A percentile compares a stretch with the other conserved stretches of the same genome.
Conservation (phyloP, 192 early-diverging fungal species). For the Linnemannia zychae region DNA sequence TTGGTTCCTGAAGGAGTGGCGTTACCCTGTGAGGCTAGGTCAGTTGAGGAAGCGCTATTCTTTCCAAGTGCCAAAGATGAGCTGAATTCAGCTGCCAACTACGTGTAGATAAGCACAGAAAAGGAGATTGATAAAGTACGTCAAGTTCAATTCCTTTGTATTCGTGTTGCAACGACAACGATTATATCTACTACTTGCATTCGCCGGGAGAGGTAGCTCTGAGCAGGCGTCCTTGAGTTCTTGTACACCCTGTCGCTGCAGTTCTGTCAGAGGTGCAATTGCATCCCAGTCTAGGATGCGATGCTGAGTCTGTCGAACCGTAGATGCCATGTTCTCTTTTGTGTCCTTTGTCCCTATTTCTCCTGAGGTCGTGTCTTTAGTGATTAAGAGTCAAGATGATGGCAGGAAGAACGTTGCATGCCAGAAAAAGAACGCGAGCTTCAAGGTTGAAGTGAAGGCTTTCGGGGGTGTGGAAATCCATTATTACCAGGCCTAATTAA, state of each 20-base stretch:
- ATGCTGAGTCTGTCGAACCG: conserved; percentile 19
- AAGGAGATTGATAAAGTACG: not conserved
- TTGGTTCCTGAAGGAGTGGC: conserved; percentile 18
- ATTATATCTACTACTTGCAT: conserved; percentile 35
- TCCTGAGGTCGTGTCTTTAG: not conserved
- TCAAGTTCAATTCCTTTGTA: not conserved
- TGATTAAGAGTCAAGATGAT: not conserved
- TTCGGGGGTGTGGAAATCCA: not conserved
- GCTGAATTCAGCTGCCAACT: conserved; percentile 33
- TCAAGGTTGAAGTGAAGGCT: not conserved
- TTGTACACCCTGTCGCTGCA: conserved; percentile 66
- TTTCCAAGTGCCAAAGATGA: conserved; percentile 27
- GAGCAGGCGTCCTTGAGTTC: conserved; percentile 70
- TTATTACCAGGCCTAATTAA: too few relatives aligned
- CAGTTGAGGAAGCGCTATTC: not conserved
- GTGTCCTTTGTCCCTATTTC: not conserved
- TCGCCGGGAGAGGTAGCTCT: conserved; percentile 70
- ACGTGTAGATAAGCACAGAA: too few relatives aligned
- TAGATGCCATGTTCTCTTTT: conserved; percentile 35
- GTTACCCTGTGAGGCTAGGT: not conserved
- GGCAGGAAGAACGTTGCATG: not conserved
- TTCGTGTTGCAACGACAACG: not conserved
- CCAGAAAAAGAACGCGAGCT: not conserved
- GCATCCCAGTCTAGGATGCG: conserved; percentile 70
- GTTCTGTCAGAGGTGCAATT: conserved; percentile 62